phyloP scores from a whole-genome alignment of 257 asterid species.

The Vinca minor region DNA sequence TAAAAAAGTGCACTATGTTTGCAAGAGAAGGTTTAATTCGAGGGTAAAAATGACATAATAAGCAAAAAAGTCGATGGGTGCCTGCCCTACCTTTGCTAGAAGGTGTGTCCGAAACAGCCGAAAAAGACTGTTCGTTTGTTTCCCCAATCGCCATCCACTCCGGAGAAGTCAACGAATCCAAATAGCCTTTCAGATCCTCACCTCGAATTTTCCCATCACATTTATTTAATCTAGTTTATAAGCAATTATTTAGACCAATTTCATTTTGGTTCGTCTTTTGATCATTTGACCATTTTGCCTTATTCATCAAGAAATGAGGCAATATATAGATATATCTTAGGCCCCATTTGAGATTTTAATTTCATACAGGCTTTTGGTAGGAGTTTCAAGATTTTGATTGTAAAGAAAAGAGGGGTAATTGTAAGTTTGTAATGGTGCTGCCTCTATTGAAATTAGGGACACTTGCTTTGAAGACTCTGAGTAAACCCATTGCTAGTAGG shows the following conservation, averaged over 20 bases:
- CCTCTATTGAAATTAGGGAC: slow-evolving; percentile 90
- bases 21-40: no score
- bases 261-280: slow-evolving; percentile 6
- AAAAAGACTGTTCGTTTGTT: no score
- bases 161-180: background rate
- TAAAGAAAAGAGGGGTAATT: background rate
- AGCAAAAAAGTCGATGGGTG: no score
- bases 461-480: slow-evolving; percentile 76
- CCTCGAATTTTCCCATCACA: background rate
- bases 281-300: slow-evolving; percentile 20
- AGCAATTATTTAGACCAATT: background rate
- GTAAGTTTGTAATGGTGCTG: slow-evolving; percentile 41
- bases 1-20: no score
- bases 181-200: background rate
- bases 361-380: background rate
- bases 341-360: no score
- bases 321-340: background rate
- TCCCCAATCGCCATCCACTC: background rate
- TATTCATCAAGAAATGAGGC: slow-evolving; percentile 32
- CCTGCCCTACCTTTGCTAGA: no score
- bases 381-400: slow-evolving; percentile 1
- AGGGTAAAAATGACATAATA: no score
- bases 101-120: no score
- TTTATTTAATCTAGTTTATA: background rate
- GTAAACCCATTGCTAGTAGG: slow-evolving; percentile 83